Conservation (phyloP, 2,329 filamentous ascomycete species). For the Penicillium vulpinum region DNA sequence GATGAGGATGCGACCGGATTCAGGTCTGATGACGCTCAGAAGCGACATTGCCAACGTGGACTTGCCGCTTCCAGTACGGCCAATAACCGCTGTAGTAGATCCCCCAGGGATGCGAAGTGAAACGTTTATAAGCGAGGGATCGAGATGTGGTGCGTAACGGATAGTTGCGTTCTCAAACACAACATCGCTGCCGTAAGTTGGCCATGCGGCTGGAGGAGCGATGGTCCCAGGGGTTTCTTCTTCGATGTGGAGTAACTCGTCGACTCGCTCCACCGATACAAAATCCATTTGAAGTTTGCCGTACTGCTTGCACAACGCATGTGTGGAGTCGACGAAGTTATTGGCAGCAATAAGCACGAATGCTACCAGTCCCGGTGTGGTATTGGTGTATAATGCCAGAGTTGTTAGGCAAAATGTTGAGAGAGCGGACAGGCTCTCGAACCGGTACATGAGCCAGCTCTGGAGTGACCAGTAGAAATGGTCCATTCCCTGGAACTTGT, state of each 20-base stretch:
- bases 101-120: constrained; percentile 73
- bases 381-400: constrained; percentile 71
- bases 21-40: constrained; percentile 57
- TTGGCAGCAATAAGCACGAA: constrained; percentile 76
- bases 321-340: constrained; percentile 65
- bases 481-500: constrained; percentile 90
- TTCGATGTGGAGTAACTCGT: constrained; percentile 76
- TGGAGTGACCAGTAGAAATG: constrained; percentile 94
- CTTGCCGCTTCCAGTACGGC: constrained; percentile 78
- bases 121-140: constrained; percentile 68
- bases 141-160: constrained; percentile 74
- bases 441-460: constrained; percentile 79
- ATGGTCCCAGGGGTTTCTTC: constrained; percentile 69
- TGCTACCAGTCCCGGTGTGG: constrained; percentile 75
- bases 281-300: constrained; percentile 89
- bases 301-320: constrained; percentile 74
- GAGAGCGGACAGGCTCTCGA: constrained; percentile 68
- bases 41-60: constrained; percentile 69
- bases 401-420: constrained; percentile 73
- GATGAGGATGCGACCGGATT: constrained; percentile 58
- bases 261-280: constrained; percentile 82
- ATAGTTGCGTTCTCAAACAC: constrained; percentile 75
- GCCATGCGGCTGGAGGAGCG: constrained; percentile 74
- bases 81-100: constrained; percentile 75
- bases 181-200: constrained; percentile 68